These are phyloP conservation scores for Trichosporon ovoides DNA, from an alignment of 1,284 basidiomycete genomes.

Conservation along the genomic window DNA sequence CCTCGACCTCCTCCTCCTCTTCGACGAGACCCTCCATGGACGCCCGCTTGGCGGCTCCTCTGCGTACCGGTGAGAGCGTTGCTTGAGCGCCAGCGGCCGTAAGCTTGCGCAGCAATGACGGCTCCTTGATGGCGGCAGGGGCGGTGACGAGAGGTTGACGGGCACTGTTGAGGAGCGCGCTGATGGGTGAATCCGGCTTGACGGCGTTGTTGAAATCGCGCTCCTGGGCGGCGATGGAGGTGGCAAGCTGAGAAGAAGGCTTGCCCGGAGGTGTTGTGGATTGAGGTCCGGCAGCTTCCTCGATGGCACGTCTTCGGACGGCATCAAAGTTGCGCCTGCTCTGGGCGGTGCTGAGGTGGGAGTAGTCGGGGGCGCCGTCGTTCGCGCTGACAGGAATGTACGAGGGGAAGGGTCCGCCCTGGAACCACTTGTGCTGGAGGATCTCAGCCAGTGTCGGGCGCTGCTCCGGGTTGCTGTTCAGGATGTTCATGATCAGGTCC, in stretches of 20 bases:
- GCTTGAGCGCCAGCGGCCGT: slow-evolving; percentile 40
- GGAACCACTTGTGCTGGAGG: slow-evolving; percentile 80
- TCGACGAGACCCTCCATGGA: slow-evolving; percentile 54
- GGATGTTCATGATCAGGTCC: slow-evolving; percentile 75
- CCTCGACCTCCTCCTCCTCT: slow-evolving; percentile 39
- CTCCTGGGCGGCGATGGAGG: slow-evolving; percentile 73
- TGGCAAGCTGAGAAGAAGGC: slow-evolving; percentile 26
- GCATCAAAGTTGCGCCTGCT: slow-evolving; percentile 64
- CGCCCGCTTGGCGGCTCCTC: slow-evolving; percentile 51
- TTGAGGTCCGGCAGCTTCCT: slow-evolving; percentile 13
- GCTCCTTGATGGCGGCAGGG: slow-evolving; percentile 51
- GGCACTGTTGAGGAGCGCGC: slow-evolving; percentile 77
- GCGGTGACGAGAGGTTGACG: slow-evolving; percentile 80
- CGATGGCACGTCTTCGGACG: slow-evolving; percentile 38
- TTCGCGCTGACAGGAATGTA: slow-evolving; percentile 74
- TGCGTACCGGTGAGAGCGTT: slow-evolving; percentile 40
- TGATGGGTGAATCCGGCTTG: slow-evolving; percentile 90
- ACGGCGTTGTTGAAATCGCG: slow-evolving; percentile 93
- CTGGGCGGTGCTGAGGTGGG: slow-evolving; percentile 58
- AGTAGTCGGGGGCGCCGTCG: slow-evolving; percentile 68
- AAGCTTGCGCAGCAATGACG: slow-evolving; percentile 57
- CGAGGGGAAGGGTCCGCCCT: slow-evolving; percentile 69
- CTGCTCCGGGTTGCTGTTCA: slow-evolving; percentile 71
- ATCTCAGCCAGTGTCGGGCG: slow-evolving; percentile 83
- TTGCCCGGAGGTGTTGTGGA: slow-evolving; percentile 19